Percentiles rank a stretch among this genome's conserved stretches.
Conservation (phyloP, 2,329 filamentous ascomycete genomes). For the Xylogone sp. region DNA sequence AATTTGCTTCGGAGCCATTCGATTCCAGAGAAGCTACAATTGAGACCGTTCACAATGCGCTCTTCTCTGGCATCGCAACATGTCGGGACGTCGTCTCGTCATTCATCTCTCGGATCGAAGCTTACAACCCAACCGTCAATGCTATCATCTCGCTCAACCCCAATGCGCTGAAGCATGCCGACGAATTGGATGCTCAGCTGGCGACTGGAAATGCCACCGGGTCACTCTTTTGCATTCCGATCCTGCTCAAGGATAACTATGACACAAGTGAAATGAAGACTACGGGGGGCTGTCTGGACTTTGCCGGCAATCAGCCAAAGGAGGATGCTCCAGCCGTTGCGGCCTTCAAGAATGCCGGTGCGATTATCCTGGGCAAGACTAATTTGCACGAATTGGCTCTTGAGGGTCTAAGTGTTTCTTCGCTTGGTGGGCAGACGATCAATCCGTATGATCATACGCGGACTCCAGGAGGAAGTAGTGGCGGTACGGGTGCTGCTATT, state of each 20-base stretch:
- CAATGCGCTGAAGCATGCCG: conserved; percentile 42
- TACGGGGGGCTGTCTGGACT: conserved; percentile 48
- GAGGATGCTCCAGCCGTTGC: conserved; percentile 46
- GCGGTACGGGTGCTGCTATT: conserved; percentile 58
- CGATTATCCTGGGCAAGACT: conserved; percentile 72
- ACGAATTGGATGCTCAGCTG: conserved; percentile 43
- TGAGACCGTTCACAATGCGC: conserved; percentile 48
- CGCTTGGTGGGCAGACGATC: conserved; percentile 58
- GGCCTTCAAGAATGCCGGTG: conserved; percentile 66
- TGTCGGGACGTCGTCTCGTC: conserved; percentile 16
- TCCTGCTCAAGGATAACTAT: conserved; percentile 60
- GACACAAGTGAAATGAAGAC: conserved; percentile 42
- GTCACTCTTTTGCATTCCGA: conserved; percentile 55
- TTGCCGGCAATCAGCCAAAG: conserved; percentile 42
- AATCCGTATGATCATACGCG: conserved; percentile 63
- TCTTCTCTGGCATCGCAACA: conserved; percentile 41
- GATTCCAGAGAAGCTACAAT: conserved; percentile 57
- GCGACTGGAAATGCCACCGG: conserved; percentile 44
- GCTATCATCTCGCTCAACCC: conserved; percentile 37
- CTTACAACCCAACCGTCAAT: conserved; percentile 53
- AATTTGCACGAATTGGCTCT: conserved; percentile 80
- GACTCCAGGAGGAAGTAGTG: conserved; percentile 63
- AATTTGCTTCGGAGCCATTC: conserved; percentile 25
- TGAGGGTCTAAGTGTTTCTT: conserved; percentile 60
- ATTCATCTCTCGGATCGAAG: conserved; percentile 49